phyloP scores from a whole-genome alignment of 2,329 filamentous ascomycete species.

The Talaromyces sp. region DNA sequence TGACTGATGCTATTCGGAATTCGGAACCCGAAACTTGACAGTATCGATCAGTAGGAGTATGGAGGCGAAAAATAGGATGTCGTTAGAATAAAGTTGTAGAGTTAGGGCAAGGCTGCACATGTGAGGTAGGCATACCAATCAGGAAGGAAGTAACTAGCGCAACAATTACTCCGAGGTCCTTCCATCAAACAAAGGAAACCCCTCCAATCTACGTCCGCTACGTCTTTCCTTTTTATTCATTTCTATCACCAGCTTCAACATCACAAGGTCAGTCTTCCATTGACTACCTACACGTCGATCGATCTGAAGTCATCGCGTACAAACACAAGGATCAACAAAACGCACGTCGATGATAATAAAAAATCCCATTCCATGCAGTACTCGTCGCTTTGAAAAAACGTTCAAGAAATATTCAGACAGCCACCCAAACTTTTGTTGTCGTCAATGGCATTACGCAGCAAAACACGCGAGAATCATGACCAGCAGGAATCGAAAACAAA shows the following conservation, averaged over 20 bases:
- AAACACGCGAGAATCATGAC: not conserved
- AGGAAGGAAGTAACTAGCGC: not conserved
- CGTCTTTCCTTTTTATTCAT: not conserved
- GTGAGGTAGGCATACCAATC: not conserved
- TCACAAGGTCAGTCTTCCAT: not conserved
- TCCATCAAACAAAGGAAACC: not conserved
- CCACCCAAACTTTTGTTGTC: constrained; percentile 23
- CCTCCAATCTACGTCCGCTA: not conserved
- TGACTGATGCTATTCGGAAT: not conserved
- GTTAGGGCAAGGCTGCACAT: not conserved
- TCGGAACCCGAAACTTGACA: not conserved
- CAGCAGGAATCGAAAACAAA: constrained; percentile 4
- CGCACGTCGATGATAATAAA: not conserved
- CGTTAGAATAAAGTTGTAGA: not conserved
- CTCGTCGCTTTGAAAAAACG: not conserved
- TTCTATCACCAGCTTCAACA: not conserved
- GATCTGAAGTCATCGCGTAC: not conserved
- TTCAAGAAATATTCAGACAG: constrained; percentile 22
- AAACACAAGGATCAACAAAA: not conserved
- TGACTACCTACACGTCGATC: not conserved
- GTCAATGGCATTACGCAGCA: constrained; percentile 15
- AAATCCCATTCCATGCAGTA: constrained; percentile 3
- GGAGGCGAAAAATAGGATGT: not conserved
- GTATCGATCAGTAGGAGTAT: not conserved
- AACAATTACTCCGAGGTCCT: not conserved